Conservation (phyloP, 148 eudicot genomes). For the Diospyros kaki region DNA sequence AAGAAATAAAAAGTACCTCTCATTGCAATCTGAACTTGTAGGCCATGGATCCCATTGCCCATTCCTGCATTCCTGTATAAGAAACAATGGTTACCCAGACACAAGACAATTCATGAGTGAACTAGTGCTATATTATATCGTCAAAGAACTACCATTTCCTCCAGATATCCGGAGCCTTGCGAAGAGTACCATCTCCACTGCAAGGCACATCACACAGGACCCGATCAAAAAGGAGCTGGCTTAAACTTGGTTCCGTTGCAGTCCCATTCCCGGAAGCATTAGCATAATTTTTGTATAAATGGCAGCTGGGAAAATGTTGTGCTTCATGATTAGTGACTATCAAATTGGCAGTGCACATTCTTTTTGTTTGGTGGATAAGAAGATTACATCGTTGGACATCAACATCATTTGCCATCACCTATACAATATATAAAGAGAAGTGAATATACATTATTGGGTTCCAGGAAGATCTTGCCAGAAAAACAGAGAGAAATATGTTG, state of each 20-base stretch:
- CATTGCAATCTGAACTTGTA: slow-evolving; percentile 92
- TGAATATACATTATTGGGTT: slow-evolving; percentile 2
- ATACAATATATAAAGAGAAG: slow-evolving; percentile 6
- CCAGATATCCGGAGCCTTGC: slow-evolving; percentile 99
- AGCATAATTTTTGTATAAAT: slow-evolving; percentile 46
- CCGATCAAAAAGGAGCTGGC: slow-evolving; percentile 87
- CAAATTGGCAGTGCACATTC: slow-evolving; percentile 98
- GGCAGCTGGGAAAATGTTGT: slow-evolving; percentile 92
- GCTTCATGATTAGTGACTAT: slow-evolving; percentile 98
- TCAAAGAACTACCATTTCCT: slow-evolving; percentile 69
- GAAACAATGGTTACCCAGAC: slow-evolving; percentile 9
- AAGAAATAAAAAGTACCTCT: slow-evolving; percentile 56
- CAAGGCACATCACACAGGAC: slow-evolving; percentile 99
- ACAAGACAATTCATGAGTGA: slow-evolving; percentile 1
- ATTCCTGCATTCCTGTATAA: slow-evolving; percentile 72
- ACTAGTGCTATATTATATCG: too few species aligned
- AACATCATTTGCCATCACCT: slow-evolving; percentile 97
- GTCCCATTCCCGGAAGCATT: slow-evolving; percentile 30
- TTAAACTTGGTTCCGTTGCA: slow-evolving; percentile 36
- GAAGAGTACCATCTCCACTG: slow-evolving; percentile 98
- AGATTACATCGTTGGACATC: slow-evolving; percentile 98
- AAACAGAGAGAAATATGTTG: neutral
- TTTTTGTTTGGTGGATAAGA: slow-evolving; percentile 97
- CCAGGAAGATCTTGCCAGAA: neutral
- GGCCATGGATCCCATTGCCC: slow-evolving; percentile 87